Base-by-base conservation (phyloP, 2,329 filamentous ascomycete species). In the Xylogone sp. region DNA sequence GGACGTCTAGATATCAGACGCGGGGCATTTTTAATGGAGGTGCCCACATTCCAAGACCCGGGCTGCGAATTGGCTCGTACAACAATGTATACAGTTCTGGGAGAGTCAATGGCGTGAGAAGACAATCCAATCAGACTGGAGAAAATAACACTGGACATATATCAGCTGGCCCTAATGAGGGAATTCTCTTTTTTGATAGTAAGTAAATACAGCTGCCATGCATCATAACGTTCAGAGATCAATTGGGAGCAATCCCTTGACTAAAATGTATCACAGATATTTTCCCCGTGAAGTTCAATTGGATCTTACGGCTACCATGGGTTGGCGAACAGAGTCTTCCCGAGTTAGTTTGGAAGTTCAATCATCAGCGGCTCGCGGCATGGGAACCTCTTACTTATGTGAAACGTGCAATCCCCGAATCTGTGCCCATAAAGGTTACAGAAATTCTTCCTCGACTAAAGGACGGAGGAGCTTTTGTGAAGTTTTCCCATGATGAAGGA, bases 391-490 rank as follows among this genome's bases (percentile, higher is more conserved):
- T 73, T 21, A 70, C 70, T 27, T 74, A 86, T 18, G 71, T 83
- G 13, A 69, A 79, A 44, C 78, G 78, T 49, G 86, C 84, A 1
- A 81, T 90, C 21, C 87, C 87, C 1, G 67, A 74, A 3, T 76
- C 77, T 9, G 62, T 86, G 1, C 75, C 81, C 1, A 73, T 96
- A 45, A 83, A 86, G 52, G 82, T 96, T 45, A 88, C 84, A 2
- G 87, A 96, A 62, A 86, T 97, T 16, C 69, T 97, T 18, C 91
- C 92, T 0, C 81, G 91, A 2, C 75, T 95, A 22, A 92, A 95
- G 62, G 94, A 99, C 65, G 94, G 94, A 16, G 94, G 94, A 12
- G 90, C 90, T 1, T 97, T 95, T 66, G 85, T 97, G 67, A 97
- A 95, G 68, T 91, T 95, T 65, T 79, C 78, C 16, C 81, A 81